Conservation (phyloP, 208 protist species). For the Crithidia fasciculata region DNA sequence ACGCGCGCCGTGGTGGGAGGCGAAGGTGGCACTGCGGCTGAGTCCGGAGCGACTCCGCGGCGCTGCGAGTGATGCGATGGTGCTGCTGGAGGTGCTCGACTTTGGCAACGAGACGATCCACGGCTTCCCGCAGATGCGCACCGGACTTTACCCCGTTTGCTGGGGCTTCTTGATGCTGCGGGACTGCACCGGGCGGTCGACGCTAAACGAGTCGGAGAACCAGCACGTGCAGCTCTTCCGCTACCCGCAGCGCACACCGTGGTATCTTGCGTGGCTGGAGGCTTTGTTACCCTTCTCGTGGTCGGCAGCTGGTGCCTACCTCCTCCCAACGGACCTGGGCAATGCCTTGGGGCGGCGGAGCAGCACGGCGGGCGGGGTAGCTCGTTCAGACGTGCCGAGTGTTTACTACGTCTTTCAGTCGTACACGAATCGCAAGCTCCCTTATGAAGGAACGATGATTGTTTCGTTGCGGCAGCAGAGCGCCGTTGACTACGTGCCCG, state of each 20-base stretch:
- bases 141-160: conserved; percentile 70
- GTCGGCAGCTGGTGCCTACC: conserved; percentile 26
- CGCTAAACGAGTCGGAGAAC: conserved; percentile 27
- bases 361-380: neutral
- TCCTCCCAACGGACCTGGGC: conserved; percentile 19
- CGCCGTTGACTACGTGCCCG: conserved; percentile 26
- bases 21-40: conserved; percentile 53
- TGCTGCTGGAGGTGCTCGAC: conserved; percentile 89
- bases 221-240: conserved; percentile 82
- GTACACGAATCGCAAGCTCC: conserved; percentile 57
- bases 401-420: conserved; percentile 64
- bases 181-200: conserved; percentile 49
- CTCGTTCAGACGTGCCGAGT: conserved; percentile 20
- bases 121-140: conserved; percentile 49
- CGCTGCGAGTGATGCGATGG: conserved; percentile 34
- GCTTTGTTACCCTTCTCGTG: conserved; percentile 47
- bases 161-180: conserved; percentile 84
- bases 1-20: conserved; percentile 77
- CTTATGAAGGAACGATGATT: conserved; percentile 52
- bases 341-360: conserved; percentile 5
- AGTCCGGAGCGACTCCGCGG: conserved; percentile 21
- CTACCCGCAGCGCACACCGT: conserved; percentile 67
- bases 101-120: conserved; percentile 68
- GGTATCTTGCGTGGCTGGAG: conserved; percentile 51
- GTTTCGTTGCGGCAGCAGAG: conserved; percentile 29